These are phyloP conservation scores for Phytophthora hybrid DNA, from an alignment of 352 stramenopile species.

Conservation along the genomic window DNA sequence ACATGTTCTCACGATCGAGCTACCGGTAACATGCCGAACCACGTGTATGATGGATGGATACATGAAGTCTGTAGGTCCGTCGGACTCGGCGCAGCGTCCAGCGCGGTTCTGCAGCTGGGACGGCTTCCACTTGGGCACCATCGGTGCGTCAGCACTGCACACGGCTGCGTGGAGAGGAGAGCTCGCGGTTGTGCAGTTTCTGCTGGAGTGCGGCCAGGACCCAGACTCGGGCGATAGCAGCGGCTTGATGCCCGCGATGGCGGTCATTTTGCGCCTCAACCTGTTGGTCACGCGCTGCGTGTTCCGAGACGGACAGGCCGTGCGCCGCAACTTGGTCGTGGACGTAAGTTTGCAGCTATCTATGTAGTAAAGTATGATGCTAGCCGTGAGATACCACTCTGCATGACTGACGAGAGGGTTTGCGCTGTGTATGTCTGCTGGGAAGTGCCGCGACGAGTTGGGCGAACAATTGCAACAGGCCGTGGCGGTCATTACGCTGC, in stretches of 20 bases:
- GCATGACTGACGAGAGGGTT: neutral
- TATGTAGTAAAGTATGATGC: neutral
- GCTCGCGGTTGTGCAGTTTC: conserved; percentile 15
- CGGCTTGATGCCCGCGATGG: conserved; percentile 33
- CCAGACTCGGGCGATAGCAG: conserved; percentile 20
- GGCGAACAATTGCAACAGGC: conserved; percentile 5
- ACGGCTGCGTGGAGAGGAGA: conserved; percentile 28
- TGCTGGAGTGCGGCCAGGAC: conserved; percentile 26
- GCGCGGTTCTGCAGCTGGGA: conserved; percentile 26
- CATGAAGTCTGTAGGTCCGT: neutral
- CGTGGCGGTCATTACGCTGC: conserved; percentile 4
- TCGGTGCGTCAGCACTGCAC: conserved; percentile 30
- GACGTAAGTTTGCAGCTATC: conserved; percentile 19
- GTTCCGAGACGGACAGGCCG: conserved; percentile 15
- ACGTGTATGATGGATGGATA: neutral
- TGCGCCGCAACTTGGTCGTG: conserved; percentile 28
- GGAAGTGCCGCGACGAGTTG: conserved; percentile 30
- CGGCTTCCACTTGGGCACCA: conserved; percentile 20
- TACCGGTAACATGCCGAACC: too few relatives aligned
- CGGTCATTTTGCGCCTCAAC: conserved; percentile 28
- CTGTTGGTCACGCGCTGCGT: conserved; percentile 33
- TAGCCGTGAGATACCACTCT: neutral
- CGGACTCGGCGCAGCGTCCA: neutral
- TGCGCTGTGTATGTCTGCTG: neutral
- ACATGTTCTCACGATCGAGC: too few relatives aligned